Evolutionary conservation across 139 green algal species (phyloP), one percentile per base, ranked within the genome.

Genomic region (Ostreobium quekettii): DNA sequence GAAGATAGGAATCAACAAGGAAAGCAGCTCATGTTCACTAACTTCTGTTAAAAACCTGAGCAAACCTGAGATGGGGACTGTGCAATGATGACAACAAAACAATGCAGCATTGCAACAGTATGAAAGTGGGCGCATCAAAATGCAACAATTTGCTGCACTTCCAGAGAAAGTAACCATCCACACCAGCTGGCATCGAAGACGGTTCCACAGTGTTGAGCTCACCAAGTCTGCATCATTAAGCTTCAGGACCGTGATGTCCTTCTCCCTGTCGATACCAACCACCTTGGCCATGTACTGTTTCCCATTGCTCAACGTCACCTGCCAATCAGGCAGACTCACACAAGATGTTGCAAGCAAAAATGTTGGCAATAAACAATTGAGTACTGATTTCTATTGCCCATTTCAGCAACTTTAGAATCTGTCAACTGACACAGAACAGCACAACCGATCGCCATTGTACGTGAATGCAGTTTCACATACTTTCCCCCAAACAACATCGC

Each of bases 391-490:
- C 42, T 19, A 11, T 19, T 19, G 65, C 42, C 47, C 49, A 33
- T 36, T 28, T 31, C 29, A 62, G 15, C 2, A n/a, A 53, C 24
- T n/a, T n/a, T 5, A 71, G 37, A 22, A 5, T 11, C 38, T 2
- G 4, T 42, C 11, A 42, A 61, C 22, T 1, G 2, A 2, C 80
- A 64, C 47, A 89, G 60, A 2, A 1, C 60, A 0, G 30, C 49
- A 2, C 79, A 89, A 38, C 71, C 47, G 4, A 79, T 86, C 11
- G 91, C 61, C 36, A 48, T 7, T 26, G 83, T 37, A 0, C 86
- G 84, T 48, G 58, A 64, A 67, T 92, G 70, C 48, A 64, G 35
- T 1, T 78, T 70, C 38, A 87, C 36, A 22, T 61, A 30, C 36
- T 66, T 19, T 19, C 28, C 3, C 70, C 47, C n/a, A 70, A 70